phyloP scores from a whole-genome alignment of 1,284 basidiomycete genomes.

The Anthracocystis walkeri region DNA sequence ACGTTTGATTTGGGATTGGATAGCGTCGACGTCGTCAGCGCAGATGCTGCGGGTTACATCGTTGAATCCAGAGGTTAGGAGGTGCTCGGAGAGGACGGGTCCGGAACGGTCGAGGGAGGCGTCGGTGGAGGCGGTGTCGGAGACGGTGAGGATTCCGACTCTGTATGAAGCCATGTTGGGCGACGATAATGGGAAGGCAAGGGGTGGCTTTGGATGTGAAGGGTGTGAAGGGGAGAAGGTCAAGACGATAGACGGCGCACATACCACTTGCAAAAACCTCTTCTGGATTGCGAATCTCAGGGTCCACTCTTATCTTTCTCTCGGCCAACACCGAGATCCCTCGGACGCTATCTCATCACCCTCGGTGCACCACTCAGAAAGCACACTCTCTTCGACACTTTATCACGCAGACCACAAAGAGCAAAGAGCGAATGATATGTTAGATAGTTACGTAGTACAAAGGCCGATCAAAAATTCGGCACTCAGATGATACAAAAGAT shows the following conservation, averaged over 20 bases:
- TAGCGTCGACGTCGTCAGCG: conserved; percentile 33
- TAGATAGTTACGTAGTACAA: conserved; percentile 3
- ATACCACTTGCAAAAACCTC: neutral
- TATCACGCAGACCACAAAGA: neutral
- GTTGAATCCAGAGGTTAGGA: conserved; percentile 18
- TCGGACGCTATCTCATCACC: too few relatives aligned
- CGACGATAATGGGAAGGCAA: neutral
- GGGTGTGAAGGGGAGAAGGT: neutral
- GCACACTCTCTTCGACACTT: neutral
- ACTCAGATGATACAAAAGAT: conserved; percentile 4
- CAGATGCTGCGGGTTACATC: conserved; percentile 20
- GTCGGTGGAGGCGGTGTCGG: conserved; percentile 49
- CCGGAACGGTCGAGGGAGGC: conserved; percentile 50
- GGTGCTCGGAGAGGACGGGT: conserved; percentile 29
- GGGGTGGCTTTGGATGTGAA: neutral
- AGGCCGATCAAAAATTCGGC: neutral
- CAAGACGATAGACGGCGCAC: neutral
- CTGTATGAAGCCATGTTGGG: conserved; percentile 12
- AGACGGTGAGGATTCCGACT: conserved; percentile 46
- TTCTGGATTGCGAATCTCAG: neutral
- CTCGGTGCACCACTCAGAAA: neutral
- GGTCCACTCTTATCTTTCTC: conserved; percentile 6
- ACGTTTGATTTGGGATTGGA: conserved; percentile 3
- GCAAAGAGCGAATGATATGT: neutral
- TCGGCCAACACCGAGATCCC: neutral